Percentiles rank a stretch among this genome's conserved stretches.
Evolutionary conservation across 2,329 filamentous ascomycete species (phyloP).

Genomic region (Sclerotinia subarctica): DNA sequence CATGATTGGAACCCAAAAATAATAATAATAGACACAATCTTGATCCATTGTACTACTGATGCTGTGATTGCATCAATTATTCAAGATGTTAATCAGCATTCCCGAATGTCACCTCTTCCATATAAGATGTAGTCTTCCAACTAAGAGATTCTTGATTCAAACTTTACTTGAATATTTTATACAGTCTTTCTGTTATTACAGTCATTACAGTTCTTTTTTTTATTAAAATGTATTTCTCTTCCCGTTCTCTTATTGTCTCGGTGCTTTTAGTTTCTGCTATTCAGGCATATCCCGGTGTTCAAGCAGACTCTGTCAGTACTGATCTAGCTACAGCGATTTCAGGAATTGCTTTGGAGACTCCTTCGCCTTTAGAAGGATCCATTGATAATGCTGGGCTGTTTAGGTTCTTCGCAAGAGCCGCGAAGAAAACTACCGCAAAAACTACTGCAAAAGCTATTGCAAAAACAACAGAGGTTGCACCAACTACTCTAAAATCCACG

Average conservation of each 20-base stretch:
- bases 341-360: not conserved
- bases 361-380: not conserved
- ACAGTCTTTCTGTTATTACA: not conserved
- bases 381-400: not conserved
- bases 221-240: constrained; percentile 10
- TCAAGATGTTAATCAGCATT: not conserved
- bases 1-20: not conserved
- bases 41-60: not conserved
- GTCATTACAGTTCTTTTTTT: constrained; percentile 8
- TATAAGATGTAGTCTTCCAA: constrained; percentile 4
- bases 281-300: constrained; percentile 4
- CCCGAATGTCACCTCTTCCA: not conserved
- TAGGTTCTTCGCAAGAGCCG: constrained; percentile 15
- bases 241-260: not conserved
- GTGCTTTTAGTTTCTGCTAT: constrained; percentile 10
- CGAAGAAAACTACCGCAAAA: constrained; percentile 3
- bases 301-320: not conserved
- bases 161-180: not conserved
- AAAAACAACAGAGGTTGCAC: not conserved
- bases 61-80: not conserved
- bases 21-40: constrained; percentile 9
- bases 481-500: not conserved
- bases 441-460: not conserved
- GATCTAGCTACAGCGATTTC: not conserved
- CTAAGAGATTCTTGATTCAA: not conserved